These are phyloP conservation scores for Aegilops tauschii DNA, from an alignment of 176 grass and related monocot genomes.

Conservation along the genomic window DNA sequence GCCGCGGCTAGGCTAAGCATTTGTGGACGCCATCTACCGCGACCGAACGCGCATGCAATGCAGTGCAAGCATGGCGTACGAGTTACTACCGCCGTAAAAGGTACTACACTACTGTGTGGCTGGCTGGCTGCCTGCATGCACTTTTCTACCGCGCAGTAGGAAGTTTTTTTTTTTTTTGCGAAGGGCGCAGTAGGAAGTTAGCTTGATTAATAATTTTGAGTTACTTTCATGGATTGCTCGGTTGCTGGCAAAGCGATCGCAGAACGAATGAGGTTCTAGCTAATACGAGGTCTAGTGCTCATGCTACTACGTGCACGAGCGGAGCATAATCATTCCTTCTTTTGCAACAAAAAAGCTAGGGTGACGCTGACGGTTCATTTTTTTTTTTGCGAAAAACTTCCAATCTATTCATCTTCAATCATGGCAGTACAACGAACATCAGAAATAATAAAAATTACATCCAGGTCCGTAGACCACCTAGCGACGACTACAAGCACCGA, in stretches of 20 bases:
- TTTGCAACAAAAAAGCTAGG: background rate
- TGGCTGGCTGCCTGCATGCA: background rate
- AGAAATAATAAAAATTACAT: too few species aligned
- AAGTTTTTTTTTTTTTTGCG: too few species aligned
- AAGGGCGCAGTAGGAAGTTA: background rate
- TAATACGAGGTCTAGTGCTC: background rate
- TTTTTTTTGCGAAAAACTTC: too few species aligned
- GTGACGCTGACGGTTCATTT: conserved; percentile 27
- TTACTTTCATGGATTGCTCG: too few species aligned
- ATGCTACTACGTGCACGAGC: background rate
- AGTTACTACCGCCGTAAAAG: background rate
- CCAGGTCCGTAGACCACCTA: too few species aligned
- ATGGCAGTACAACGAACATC: too few species aligned
- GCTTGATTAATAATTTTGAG: background rate
- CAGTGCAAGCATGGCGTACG: background rate
- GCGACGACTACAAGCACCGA: too few species aligned
- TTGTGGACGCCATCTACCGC: background rate
- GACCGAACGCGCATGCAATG: background rate
- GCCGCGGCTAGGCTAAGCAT: background rate
- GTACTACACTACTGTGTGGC: background rate
- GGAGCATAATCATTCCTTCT: background rate
- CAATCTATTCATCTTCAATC: too few species aligned
- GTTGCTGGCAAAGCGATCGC: background rate
- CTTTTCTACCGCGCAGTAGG: background rate
- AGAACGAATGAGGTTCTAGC: background rate